Base-by-base conservation (phyloP, 2,329 filamentous ascomycete genomes). In the Paecilomyces dactylethromorphus region DNA sequence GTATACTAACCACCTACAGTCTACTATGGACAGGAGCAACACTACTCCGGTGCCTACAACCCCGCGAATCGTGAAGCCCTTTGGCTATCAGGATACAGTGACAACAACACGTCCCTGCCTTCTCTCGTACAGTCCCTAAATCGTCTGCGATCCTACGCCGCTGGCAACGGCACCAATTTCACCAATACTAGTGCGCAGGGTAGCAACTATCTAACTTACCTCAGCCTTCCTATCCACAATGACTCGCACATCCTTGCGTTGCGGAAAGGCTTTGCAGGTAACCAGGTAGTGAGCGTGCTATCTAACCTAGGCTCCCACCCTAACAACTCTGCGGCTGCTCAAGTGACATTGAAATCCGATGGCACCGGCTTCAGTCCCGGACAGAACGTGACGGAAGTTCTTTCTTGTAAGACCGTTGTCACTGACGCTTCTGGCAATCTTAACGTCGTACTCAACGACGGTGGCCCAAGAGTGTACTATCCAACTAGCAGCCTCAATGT, bases 21-120 rank as follows among this genome's bases (percentile, higher is more conserved):
- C 31, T 87, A 86, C 69, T 79, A 85, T 63, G 84, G 84, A 29
- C 81, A 83, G 55, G 84, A 87, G 68, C 84, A 86, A 65, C 80
- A 78, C 57, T 84, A 78, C 66, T 66, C 73, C 2, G 77, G 78
- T 54, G 78, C 76, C 31, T 75, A 71, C 54, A 66, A 65, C 52
- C 80, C 80, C 15, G 75, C 78, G 0, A 72, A 70, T 35, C 78
- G 82, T 32, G 80, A 83, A 65, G 78, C 81, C 15, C 71, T 82
- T 35, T 84, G 82, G 82, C 69, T 74, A 33, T 78, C 76, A 45
- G 68, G 66, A 22, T 84, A 78, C 70, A 62, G 73, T 63, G 76
- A 71, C 12, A 58, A 69, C 31, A 60, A 73, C 8, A 60, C 73
- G 7, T 71, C 76, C 26, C 70, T 82, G 24, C 82, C 81, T 68